phyloP scores from a whole-genome alignment of 305 asterid genomes.

The Fraxinus albicans region DNA sequence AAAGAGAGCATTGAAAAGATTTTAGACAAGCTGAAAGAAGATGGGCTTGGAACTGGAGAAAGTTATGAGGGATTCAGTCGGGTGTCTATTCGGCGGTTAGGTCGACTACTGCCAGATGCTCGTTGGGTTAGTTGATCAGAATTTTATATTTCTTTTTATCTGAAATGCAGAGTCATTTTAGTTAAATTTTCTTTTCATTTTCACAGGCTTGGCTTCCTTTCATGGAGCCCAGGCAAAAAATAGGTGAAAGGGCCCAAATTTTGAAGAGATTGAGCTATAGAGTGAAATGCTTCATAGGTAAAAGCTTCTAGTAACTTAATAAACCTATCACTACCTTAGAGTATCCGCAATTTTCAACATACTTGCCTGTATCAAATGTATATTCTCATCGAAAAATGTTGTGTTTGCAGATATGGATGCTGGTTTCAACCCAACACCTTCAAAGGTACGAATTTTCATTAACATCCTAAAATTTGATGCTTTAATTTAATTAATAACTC shows the following conservation, averaged over 20 bases:
- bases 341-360: background rate
- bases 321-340: background rate
- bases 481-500: background rate
- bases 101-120: slow-evolving; percentile 85
- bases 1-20: slow-evolving; percentile 55
- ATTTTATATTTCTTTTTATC: slow-evolving; percentile 18
- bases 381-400: slow-evolving; percentile 21
- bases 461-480: background rate
- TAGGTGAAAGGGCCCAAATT: slow-evolving; percentile 41
- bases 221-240: slow-evolving; percentile 63
- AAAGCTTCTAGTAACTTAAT: slow-evolving; percentile 11
- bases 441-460: slow-evolving; percentile 50
- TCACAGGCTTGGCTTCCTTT: slow-evolving; percentile 74
- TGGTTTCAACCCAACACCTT: slow-evolving; percentile 76
- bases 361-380: background rate
- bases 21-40: slow-evolving; percentile 41
- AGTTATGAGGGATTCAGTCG: slow-evolving; percentile 58
- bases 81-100: slow-evolving; percentile 71
- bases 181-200: slow-evolving; percentile 20
- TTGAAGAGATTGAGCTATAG: slow-evolving; percentile 58
- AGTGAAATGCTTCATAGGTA: slow-evolving; percentile 84
- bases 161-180: background rate
- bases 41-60: slow-evolving; percentile 47
- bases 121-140: slow-evolving; percentile 63
- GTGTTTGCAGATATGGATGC: slow-evolving; percentile 67